These are phyloP conservation scores for Ceratocystis lukuohia DNA, from an alignment of 2,329 filamentous ascomycete genomes.

Conservation along the genomic window DNA sequence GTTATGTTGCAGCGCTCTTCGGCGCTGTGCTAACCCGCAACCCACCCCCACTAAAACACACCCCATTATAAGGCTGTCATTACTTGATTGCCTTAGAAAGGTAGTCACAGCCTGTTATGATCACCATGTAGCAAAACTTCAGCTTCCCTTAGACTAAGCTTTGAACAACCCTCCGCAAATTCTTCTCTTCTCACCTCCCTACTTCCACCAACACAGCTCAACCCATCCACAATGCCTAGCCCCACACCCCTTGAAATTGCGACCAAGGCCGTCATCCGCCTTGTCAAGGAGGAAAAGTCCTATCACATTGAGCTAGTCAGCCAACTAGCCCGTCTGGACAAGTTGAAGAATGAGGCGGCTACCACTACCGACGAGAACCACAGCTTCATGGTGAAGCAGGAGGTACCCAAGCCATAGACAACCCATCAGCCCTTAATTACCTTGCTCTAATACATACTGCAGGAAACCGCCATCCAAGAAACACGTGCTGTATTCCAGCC, in stretches of 20 bases:
- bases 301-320: conserved; percentile 76
- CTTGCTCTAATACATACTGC: conserved; percentile 27
- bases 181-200: background rate
- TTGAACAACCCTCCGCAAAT: background rate
- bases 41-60: background rate
- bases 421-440: background rate
- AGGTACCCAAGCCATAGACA: conserved; percentile 40
- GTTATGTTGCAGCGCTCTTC: background rate
- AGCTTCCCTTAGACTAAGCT: too few species aligned
- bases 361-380: conserved; percentile 55
- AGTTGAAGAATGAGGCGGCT: conserved; percentile 36
- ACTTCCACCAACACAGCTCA: background rate
- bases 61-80: background rate
- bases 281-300: conserved; percentile 81
- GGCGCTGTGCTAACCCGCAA: background rate
- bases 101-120: too few species aligned
- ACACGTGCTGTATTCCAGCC: conserved; percentile 71
- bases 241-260: conserved; percentile 66
- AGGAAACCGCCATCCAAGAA: conserved; percentile 61
- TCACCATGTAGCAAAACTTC: background rate
- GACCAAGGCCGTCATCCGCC: conserved; percentile 63
- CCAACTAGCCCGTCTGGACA: conserved; percentile 57
- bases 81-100: background rate
- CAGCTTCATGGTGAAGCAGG: conserved; percentile 68
- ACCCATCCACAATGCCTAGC: conserved; percentile 49